Conservation (phyloP, 2,329 filamentous ascomycete genomes). For the Teratosphaeriaceae sp. region DNA sequence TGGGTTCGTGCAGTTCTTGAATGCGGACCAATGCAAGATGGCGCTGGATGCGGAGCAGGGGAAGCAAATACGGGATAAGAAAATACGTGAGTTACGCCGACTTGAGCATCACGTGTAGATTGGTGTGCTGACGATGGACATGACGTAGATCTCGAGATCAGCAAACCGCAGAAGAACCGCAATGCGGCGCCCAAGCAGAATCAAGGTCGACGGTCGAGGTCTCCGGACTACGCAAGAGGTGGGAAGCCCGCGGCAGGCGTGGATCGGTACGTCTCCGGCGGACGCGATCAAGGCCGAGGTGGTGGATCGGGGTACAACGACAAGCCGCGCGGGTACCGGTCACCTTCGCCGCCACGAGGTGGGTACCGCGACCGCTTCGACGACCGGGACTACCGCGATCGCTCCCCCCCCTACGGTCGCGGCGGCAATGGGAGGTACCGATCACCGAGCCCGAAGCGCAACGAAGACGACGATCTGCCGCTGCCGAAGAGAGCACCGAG, state of each 20-base stretch:
- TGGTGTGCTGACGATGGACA: conserved; percentile 23
- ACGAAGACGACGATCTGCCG: conserved; percentile 58
- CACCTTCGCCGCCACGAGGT: conserved; percentile 39
- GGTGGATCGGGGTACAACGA: conserved; percentile 4
- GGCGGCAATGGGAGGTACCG: conserved; percentile 46
- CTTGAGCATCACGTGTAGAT: conserved; percentile 10
- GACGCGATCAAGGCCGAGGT: neutral
- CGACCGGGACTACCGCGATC: conserved; percentile 31
- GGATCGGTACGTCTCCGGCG: conserved; percentile 31
- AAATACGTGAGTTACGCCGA: conserved; percentile 68
- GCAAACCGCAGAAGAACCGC: conserved; percentile 64
- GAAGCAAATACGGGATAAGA: conserved; percentile 74
- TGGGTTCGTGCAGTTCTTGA: conserved; percentile 91
- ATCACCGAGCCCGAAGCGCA: conserved; percentile 54
- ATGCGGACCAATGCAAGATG: conserved; percentile 62
- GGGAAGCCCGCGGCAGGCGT: conserved; percentile 41
- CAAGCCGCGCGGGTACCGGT: conserved; percentile 44
- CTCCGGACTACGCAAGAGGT: conserved; percentile 53
- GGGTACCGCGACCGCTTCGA: conserved; percentile 30
- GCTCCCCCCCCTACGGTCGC: conserved; percentile 37
- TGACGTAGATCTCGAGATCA: conserved; percentile 72
- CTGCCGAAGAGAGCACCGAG: conserved; percentile 66
- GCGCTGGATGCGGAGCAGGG: conserved; percentile 77
- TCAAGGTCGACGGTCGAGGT: conserved; percentile 46
- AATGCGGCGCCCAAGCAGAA: conserved; percentile 17